Conservation (phyloP, 2,329 filamentous ascomycete genomes). For the Alternaria gansuensis region DNA sequence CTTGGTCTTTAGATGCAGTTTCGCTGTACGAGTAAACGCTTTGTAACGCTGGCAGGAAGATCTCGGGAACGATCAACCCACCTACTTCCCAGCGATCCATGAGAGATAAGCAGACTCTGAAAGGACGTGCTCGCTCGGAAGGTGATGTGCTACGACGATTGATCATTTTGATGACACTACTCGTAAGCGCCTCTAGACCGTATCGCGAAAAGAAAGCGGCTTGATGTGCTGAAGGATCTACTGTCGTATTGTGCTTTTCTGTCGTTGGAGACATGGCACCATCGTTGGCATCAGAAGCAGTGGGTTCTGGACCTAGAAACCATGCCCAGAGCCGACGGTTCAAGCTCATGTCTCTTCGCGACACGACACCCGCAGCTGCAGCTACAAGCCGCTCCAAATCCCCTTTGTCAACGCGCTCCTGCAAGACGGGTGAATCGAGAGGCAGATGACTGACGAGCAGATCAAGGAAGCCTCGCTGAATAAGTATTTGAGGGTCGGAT, state of each 20-base stretch:
- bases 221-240: slow-evolving; percentile 58
- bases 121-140: slow-evolving; percentile 79
- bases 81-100: slow-evolving; percentile 99
- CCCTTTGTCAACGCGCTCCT: slow-evolving; percentile 72
- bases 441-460: slow-evolving; percentile 90
- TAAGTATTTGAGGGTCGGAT: slow-evolving; percentile 84
- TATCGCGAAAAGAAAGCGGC: slow-evolving; percentile 79
- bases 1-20: slow-evolving; percentile 72
- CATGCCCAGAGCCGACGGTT: slow-evolving; percentile 96
- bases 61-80: slow-evolving; percentile 82
- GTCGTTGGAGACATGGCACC: slow-evolving; percentile 49
- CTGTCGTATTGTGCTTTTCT: slow-evolving; percentile 61
- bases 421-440: slow-evolving; percentile 81
- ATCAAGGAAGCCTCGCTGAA: slow-evolving; percentile 94
- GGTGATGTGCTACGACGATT: slow-evolving; percentile 63
- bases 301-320: slow-evolving; percentile 83
- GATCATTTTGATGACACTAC: slow-evolving; percentile 80
- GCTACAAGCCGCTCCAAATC: slow-evolving; percentile 85
- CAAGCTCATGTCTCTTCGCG: slow-evolving; percentile 92
- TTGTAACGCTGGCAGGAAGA: slow-evolving; percentile 86
- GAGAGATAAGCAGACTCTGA: slow-evolving; percentile 89
- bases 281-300: slow-evolving; percentile 50
- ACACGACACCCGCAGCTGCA: slow-evolving; percentile 86
- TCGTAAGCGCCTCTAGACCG: slow-evolving; percentile 77
- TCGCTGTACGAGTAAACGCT: slow-evolving; percentile 80